Conservation (phyloP, 1,284 basidiomycete genomes). For the Tylopilus orsonianus region DNA sequence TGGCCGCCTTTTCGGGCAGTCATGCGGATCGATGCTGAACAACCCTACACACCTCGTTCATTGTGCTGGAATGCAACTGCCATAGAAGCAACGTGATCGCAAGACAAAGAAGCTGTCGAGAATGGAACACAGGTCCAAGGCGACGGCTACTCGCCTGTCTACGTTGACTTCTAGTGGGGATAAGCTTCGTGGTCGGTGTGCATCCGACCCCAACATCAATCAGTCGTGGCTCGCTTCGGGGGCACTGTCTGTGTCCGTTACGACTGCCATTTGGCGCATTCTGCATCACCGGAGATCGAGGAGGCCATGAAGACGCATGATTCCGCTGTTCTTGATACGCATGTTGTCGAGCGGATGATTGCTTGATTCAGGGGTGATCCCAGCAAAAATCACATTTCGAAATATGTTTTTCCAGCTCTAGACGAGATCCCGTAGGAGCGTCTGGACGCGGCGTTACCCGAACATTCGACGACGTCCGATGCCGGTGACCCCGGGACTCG, state of each 20-base stretch:
- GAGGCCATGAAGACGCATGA: background rate
- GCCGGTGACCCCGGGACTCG: no score
- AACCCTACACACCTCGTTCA: conserved; percentile 19
- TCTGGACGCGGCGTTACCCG: no score
- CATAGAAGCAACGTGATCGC: conserved; percentile 4
- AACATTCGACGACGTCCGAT: no score
- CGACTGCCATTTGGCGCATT: background rate
- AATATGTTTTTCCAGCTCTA: background rate
- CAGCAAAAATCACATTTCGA: background rate
- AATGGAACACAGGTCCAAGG: conserved; percentile 1
- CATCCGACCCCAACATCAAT: background rate
- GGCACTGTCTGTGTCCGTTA: background rate
- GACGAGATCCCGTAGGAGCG: no score
- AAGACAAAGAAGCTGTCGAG: background rate
- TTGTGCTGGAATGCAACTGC: conserved; percentile 6
- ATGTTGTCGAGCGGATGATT: background rate
- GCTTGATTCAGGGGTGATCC: background rate
- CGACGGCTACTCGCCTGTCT: background rate
- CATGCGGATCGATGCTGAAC: conserved; percentile 5
- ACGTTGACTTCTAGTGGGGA: background rate
- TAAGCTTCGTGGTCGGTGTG: background rate
- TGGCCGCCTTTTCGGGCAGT: background rate
- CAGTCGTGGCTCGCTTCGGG: background rate
- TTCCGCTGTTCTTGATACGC: background rate
- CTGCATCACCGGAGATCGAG: conserved; percentile 4